Conservation (phyloP, 345 rosid species). For the Corchorus olitorius region DNA sequence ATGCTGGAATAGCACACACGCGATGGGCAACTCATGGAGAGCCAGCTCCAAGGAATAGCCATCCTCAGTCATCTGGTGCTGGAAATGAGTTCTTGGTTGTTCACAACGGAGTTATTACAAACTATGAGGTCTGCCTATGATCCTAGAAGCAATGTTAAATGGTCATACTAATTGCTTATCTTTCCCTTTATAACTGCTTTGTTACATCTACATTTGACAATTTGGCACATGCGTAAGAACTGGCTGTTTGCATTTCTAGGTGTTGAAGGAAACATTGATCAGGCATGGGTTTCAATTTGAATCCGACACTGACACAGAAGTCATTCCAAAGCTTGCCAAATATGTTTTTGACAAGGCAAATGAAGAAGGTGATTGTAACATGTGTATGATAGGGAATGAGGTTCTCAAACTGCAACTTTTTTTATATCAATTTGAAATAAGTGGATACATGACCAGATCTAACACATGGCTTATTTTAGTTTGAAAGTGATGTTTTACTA, state of each 20-base stretch:
- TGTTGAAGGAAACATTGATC: conserved; percentile 51
- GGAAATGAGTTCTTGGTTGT: conserved; percentile 72
- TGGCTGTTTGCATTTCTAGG: conserved; percentile 35
- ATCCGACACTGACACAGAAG: conserved; percentile 78
- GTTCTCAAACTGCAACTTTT: neutral
- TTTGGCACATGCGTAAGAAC: neutral
- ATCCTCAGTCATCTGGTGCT: conserved; percentile 64
- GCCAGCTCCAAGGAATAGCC: conserved; percentile 66
- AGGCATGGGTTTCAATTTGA: conserved; percentile 68
- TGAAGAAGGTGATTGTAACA: conserved; percentile 50
- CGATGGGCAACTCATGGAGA: conserved; percentile 87
- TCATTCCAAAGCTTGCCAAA: conserved; percentile 73
- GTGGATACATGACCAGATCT: neutral
- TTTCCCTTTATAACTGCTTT: neutral
- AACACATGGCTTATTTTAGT: neutral
- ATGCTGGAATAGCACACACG: conserved; percentile 80
- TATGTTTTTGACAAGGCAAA: conserved; percentile 68
- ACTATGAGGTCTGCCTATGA: conserved; percentile 55
- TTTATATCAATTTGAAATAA: neutral
- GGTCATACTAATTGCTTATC: neutral
- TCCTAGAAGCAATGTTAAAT: neutral
- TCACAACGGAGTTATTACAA: conserved; percentile 72
- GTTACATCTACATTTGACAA: neutral
- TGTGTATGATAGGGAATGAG: neutral
- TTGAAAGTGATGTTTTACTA: conserved; percentile 8